Evolutionary conservation across 1,284 basidiomycete species (phyloP).

Genomic region (Schizopora paradoxa): DNA sequence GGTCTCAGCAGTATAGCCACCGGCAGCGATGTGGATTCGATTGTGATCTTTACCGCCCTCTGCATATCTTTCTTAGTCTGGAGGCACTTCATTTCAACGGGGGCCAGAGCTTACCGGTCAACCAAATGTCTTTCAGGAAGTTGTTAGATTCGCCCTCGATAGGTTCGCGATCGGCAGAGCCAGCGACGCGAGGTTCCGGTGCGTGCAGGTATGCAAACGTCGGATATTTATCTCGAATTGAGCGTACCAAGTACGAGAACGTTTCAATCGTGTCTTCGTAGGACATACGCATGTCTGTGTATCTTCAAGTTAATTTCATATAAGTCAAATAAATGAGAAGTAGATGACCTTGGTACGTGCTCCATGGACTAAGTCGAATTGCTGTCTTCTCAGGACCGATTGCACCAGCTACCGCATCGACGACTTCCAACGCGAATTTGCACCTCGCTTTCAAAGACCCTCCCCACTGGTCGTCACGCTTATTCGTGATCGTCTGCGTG

Average conservation of each 20-base stretch:
- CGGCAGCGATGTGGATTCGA: conserved; percentile 7
- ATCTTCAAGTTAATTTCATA: neutral
- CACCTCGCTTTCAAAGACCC: conserved; percentile 40
- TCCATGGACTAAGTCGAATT: conserved; percentile 36
- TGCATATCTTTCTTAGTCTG: no score
- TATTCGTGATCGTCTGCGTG: conserved; percentile 29
- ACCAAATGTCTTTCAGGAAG: conserved; percentile 33
- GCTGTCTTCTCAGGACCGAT: conserved; percentile 21
- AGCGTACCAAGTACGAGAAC: conserved; percentile 34
- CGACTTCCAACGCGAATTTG: conserved; percentile 37
- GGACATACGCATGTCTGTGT: conserved; percentile 27
- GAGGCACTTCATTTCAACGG: no score
- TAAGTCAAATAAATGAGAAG: neutral
- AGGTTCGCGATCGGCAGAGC: conserved; percentile 10
- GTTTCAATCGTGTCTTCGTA: conserved; percentile 17
- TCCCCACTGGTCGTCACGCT: conserved; percentile 44
- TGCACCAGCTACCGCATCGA: conserved; percentile 24
- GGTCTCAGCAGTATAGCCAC: neutral
- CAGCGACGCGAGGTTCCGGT: conserved; percentile 34
- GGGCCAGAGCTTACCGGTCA: no score
- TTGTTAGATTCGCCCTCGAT: conserved; percentile 31
- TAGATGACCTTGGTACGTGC: conserved; percentile 21
- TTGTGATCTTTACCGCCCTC: conserved; percentile 6
- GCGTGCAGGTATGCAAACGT: conserved; percentile 52
- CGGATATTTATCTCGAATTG: conserved; percentile 36